Conservation (phyloP, 2,329 filamentous ascomycete species). For the Fusarium redolens region DNA sequence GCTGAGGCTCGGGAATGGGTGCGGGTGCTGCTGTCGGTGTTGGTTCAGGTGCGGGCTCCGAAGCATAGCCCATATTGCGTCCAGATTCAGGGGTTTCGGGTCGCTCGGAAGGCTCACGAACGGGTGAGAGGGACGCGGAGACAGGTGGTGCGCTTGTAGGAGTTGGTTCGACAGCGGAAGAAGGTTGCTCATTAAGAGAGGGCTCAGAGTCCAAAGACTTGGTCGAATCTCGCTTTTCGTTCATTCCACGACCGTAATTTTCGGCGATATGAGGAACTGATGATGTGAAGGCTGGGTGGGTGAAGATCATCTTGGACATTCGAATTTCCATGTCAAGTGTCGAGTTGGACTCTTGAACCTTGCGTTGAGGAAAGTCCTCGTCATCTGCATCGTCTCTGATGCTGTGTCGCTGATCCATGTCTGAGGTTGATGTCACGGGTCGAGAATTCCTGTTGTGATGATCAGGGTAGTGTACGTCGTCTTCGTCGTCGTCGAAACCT, state of each 20-base stretch:
- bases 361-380: slow-evolving; percentile 34
- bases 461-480: slow-evolving; percentile 50
- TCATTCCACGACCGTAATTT: slow-evolving; percentile 42
- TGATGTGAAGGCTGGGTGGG: slow-evolving; percentile 52
- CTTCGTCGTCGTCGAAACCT: slow-evolving; percentile 64
- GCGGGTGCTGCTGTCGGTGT: slow-evolving; percentile 37
- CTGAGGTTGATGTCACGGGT: slow-evolving; percentile 54
- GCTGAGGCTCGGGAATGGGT: slow-evolving; percentile 41
- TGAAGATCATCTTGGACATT: slow-evolving; percentile 56
- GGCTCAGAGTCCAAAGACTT: slow-evolving; percentile 58
- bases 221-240: slow-evolving; percentile 63
- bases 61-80: slow-evolving; percentile 13
- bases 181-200: slow-evolving; percentile 43
- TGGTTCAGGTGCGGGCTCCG: slow-evolving; percentile 32
- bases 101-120: slow-evolving; percentile 19
- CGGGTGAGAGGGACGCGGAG: slow-evolving; percentile 32
- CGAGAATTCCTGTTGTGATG: slow-evolving; percentile 24
- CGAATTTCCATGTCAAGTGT: slow-evolving; percentile 53
- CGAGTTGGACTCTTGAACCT: slow-evolving; percentile 39
- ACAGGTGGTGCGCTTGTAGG: slow-evolving; percentile 14
- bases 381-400: slow-evolving; percentile 26
- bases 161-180: slow-evolving; percentile 18
- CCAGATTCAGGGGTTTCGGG: slow-evolving; percentile 30
- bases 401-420: slow-evolving; percentile 37
- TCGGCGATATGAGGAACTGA: slow-evolving; percentile 54